Evolutionary conservation across 2,329 filamentous ascomycete genomes (phyloP).

Genomic region (Colletotrichum horii): DNA sequence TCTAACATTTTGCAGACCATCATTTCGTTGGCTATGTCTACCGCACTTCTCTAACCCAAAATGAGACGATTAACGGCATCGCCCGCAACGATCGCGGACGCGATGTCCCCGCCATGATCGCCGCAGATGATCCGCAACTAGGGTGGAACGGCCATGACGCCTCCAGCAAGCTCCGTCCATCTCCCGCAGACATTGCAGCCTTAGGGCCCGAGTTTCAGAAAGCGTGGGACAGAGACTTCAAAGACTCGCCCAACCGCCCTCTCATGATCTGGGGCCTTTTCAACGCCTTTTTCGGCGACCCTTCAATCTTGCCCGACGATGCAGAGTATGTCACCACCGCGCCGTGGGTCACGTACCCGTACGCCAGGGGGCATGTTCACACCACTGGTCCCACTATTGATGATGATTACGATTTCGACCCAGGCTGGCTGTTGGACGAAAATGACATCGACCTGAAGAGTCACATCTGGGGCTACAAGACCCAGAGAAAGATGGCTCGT

Average conservation of each 20-base stretch:
- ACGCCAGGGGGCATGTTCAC: conserved; percentile 63
- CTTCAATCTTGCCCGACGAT: conserved; percentile 34
- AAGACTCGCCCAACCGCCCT: conserved; percentile 26
- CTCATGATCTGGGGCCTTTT: conserved; percentile 26
- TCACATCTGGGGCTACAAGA: conserved; percentile 70
- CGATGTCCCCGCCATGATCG: conserved; percentile 20
- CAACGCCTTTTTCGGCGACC: conserved; percentile 33
- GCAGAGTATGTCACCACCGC: conserved; percentile 55
- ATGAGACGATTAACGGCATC: conserved; percentile 56
- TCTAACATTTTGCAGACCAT: neutral
- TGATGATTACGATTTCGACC: conserved; percentile 52
- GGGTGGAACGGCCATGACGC: conserved; percentile 62
- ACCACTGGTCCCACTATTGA: conserved; percentile 43
- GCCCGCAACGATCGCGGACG: conserved; percentile 46
- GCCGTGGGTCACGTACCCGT: conserved; percentile 62
- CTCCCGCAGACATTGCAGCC: conserved; percentile 51
- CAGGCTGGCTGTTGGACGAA: conserved; percentile 54
- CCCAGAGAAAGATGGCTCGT: conserved; percentile 63
- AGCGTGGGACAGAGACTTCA: conserved; percentile 57
- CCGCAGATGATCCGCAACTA: conserved; percentile 37
- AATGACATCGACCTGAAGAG: conserved; percentile 62
- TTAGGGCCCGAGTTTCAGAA: conserved; percentile 54
- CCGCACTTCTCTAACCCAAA: conserved; percentile 37
- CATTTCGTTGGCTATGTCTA: conserved; percentile 57
- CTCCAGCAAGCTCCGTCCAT: conserved; percentile 56